Conservation (phyloP, 192 early-diverging fungal genomes). For the Backusella luteola region DNA sequence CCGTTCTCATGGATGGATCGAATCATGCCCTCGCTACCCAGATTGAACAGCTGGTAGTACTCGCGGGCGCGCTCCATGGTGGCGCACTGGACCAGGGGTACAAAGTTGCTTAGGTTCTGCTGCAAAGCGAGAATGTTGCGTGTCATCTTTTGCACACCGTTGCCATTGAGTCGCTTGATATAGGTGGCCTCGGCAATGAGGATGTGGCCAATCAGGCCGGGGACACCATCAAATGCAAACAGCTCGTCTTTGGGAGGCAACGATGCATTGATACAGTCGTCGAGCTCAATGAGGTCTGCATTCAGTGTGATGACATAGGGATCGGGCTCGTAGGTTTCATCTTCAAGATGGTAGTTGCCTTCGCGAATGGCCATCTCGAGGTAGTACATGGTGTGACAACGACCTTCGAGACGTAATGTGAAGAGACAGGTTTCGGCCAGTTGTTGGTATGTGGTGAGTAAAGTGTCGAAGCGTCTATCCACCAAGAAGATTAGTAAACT, state of each 20-base stretch:
- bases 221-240: slow-evolving; percentile 83
- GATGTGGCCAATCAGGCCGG: slow-evolving; percentile 67
- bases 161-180: slow-evolving; percentile 64
- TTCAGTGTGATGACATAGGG: slow-evolving; percentile 84
- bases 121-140: slow-evolving; percentile 85
- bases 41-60: slow-evolving; percentile 75
- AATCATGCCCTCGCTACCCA: slow-evolving; percentile 41
- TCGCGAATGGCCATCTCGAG: slow-evolving; percentile 89
- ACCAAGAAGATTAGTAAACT: not conserved
- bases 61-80: slow-evolving; percentile 65
- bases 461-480: slow-evolving; percentile 46
- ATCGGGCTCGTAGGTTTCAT: slow-evolving; percentile 80
- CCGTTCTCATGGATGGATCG: slow-evolving; percentile 57
- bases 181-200: slow-evolving; percentile 67
- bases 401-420: slow-evolving; percentile 79
- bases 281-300: slow-evolving; percentile 69
- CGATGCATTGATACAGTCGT: slow-evolving; percentile 67
- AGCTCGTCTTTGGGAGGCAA: slow-evolving; percentile 62
- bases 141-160: slow-evolving; percentile 74
- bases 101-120: slow-evolving; percentile 85
- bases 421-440: slow-evolving; percentile 80
- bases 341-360: slow-evolving; percentile 81
- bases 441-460: slow-evolving; percentile 63
- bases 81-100: slow-evolving; percentile 56
- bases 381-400: slow-evolving; percentile 84